Evolutionary conservation across 2,329 filamentous ascomycete genomes (phyloP).

Genomic region (Hymenoscyphus albidus): DNA sequence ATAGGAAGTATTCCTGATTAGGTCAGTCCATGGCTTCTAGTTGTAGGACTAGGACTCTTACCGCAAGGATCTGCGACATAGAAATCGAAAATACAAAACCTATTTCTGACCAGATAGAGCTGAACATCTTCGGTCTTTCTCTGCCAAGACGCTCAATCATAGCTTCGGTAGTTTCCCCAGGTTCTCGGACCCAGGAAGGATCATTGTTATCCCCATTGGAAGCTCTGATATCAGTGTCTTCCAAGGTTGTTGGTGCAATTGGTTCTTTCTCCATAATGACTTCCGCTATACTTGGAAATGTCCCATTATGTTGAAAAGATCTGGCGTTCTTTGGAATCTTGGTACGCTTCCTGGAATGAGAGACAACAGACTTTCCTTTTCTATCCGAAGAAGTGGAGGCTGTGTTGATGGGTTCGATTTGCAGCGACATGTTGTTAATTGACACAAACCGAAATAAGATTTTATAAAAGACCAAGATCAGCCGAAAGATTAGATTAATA

Average conservation of each 20-base stretch:
- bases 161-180: slow-evolving; percentile 21
- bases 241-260: background rate
- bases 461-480: background rate
- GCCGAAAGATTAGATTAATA: background rate
- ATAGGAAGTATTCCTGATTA: slow-evolving; percentile 61
- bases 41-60: slow-evolving; percentile 29
- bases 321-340: background rate
- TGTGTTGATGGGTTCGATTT: background rate
- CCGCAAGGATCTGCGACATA: slow-evolving; percentile 55
- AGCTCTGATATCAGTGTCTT: background rate
- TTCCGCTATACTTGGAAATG: background rate
- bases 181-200: slow-evolving; percentile 28
- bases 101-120: slow-evolving; percentile 48
- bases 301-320: background rate
- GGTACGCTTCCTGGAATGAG: background rate
- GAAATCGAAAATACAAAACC: slow-evolving; percentile 58
- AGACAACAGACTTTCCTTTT: background rate
- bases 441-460: background rate
- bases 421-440: background rate
- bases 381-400: background rate
- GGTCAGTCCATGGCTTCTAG: slow-evolving; percentile 8
- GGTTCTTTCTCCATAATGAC: background rate
- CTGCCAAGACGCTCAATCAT: slow-evolving; percentile 53
- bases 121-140: slow-evolving; percentile 52
- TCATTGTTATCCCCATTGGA: slow-evolving; percentile 17